phyloP scores from a whole-genome alignment of 1,284 basidiomycete genomes.

The Anthracocystis setariae region DNA sequence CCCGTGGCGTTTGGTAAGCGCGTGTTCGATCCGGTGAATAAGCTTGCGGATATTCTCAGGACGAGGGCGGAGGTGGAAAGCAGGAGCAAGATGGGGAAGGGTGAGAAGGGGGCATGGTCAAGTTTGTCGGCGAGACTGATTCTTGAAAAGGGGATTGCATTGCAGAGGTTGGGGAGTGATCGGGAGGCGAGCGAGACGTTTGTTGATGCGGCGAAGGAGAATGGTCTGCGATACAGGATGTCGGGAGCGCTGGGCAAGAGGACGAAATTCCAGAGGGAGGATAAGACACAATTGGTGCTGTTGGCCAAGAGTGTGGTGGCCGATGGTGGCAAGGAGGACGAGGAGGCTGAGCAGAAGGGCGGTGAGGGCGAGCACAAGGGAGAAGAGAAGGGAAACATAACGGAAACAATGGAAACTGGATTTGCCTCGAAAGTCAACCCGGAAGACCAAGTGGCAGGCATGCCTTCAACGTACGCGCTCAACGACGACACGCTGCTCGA shows the following conservation, averaged over 20 bases:
- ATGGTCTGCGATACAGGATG: slow-evolving; percentile 86
- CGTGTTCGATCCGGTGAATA: slow-evolving; percentile 71
- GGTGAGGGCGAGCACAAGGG: slow-evolving; percentile 18
- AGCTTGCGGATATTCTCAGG: slow-evolving; percentile 69
- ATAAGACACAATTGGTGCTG: slow-evolving; percentile 90
- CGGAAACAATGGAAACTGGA: slow-evolving; percentile 27
- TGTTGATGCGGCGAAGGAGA: slow-evolving; percentile 79
- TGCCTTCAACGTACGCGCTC: slow-evolving; percentile 81
- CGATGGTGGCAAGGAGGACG: slow-evolving; percentile 48
- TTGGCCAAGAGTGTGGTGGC: slow-evolving; percentile 78
- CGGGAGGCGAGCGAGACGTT: slow-evolving; percentile 82
- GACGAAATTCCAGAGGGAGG: slow-evolving; percentile 90
- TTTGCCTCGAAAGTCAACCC: slow-evolving; percentile 53
- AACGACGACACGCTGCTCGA: slow-evolving; percentile 98
- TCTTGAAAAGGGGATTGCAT: slow-evolving; percentile 82
- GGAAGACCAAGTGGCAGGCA: slow-evolving; percentile 56
- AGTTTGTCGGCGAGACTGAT: slow-evolving; percentile 78
- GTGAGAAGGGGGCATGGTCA: slow-evolving; percentile 65
- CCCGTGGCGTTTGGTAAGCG: slow-evolving; percentile 75
- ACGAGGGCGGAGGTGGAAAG: slow-evolving; percentile 60
- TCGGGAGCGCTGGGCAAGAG: slow-evolving; percentile 92
- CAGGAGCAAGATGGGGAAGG: slow-evolving; percentile 57
- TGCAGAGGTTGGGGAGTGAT: slow-evolving; percentile 80
- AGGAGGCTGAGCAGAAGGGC: slow-evolving; percentile 32
- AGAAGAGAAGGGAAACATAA: slow-evolving; percentile 1